Evolutionary conservation across 495 filamentous ascomycete genomes (phyloP).

Genomic region (Xanthoparmelia taractica): DNA sequence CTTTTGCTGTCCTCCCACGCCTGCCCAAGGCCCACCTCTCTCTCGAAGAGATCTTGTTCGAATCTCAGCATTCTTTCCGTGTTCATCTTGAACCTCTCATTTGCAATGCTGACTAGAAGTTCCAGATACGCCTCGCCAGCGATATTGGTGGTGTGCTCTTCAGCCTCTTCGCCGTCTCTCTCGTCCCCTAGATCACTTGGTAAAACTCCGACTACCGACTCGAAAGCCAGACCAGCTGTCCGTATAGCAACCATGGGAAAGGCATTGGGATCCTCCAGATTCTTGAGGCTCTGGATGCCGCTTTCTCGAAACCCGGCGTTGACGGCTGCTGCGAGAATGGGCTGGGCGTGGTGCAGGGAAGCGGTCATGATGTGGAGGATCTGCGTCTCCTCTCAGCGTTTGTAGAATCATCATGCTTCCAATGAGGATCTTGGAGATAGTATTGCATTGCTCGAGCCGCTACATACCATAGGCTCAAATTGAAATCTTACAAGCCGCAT

Average conservation of each 20-base stretch:
- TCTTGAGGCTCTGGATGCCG: constrained; percentile 49
- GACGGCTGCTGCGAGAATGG: constrained; percentile 62
- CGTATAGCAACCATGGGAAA: constrained; percentile 76
- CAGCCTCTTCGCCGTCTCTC: constrained; percentile 24
- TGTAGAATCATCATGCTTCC: not conserved
- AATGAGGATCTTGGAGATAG: not conserved
- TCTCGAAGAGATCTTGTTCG: constrained; percentile 35
- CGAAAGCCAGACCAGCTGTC: constrained; percentile 68
- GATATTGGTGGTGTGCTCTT: constrained; percentile 31
- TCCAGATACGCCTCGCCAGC: constrained; percentile 54
- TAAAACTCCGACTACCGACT: constrained; percentile 60
- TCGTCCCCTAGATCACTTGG: constrained; percentile 29
- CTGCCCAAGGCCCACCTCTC: constrained; percentile 25
- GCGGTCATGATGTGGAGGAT: constrained; percentile 81
- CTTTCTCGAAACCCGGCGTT: constrained; percentile 84
- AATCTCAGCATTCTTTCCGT: constrained; percentile 59
- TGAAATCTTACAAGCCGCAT: constrained; percentile 74
- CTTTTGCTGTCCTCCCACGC: constrained; percentile 52
- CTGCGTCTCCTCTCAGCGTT: constrained; percentile 35
- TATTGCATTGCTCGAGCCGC: not conserved
- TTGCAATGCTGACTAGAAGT: constrained; percentile 58
- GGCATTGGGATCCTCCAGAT: constrained; percentile 36
- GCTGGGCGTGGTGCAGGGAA: constrained; percentile 61
- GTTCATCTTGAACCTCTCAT: constrained; percentile 72
- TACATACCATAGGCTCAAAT: constrained; percentile 81